Percentiles rank a stretch among this genome's conserved stretches.
phyloP scores from a whole-genome alignment of 2,329 filamentous ascomycete species.

The Neoarthrinium moseri region DNA sequence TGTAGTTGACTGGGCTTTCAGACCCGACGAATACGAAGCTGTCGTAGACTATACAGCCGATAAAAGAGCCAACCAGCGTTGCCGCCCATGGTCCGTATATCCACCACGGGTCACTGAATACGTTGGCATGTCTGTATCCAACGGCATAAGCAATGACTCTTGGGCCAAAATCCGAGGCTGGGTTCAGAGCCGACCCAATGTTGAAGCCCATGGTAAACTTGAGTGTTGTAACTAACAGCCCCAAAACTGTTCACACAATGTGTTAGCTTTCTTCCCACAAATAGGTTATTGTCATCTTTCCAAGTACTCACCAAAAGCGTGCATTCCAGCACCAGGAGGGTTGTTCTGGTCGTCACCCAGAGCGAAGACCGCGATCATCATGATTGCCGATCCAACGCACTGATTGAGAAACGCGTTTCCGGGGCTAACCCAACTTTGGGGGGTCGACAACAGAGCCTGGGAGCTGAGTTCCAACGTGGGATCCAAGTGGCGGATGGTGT shows the following conservation, averaged over 20 bases:
- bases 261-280: not conserved
- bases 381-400: conserved; percentile 31
- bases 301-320: conserved; percentile 24
- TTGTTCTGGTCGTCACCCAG: conserved; percentile 36
- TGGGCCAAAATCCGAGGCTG: conserved; percentile 35
- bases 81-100: conserved; percentile 25
- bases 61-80: conserved; percentile 22
- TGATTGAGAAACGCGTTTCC: conserved; percentile 32
- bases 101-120: conserved; percentile 31
- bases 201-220: conserved; percentile 36
- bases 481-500: conserved; percentile 29
- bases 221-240: conserved; percentile 31
- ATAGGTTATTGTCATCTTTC: not conserved
- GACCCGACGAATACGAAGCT: conserved; percentile 27
- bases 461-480: conserved; percentile 26
- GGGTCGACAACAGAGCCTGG: conserved; percentile 33
- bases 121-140: conserved; percentile 24
- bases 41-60: conserved; percentile 29
- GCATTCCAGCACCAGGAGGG: conserved; percentile 34
- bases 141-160: conserved; percentile 29
- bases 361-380: conserved; percentile 35
- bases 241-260: conserved; percentile 27
- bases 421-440: conserved; percentile 24
- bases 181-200: conserved; percentile 34
- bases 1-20: conserved; percentile 27